Conservation (phyloP, 2,329 filamentous ascomycete genomes). For the Xylaria sp. region DNA sequence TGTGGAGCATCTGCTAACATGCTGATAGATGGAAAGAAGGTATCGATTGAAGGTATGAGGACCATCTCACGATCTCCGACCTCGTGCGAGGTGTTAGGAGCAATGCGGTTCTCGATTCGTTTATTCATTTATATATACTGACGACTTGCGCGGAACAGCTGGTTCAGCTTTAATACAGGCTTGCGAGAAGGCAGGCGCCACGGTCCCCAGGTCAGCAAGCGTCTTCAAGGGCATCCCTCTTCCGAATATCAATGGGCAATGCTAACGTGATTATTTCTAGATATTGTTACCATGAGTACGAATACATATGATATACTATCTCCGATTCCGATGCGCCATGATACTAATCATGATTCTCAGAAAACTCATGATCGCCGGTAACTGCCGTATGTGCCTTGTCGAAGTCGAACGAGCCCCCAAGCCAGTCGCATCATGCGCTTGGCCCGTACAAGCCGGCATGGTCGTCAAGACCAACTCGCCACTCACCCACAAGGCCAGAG, state of each 20-base stretch:
- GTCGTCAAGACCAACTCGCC: conserved; percentile 98
- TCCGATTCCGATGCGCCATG: conserved; percentile 8
- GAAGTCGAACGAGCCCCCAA: conserved; percentile 96
- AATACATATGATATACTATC: conserved; percentile 27
- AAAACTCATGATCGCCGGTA: conserved; percentile 98
- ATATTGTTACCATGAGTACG: conserved; percentile 98
- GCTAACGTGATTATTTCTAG: conserved; percentile 39
- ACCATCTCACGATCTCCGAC: conserved; percentile 3
- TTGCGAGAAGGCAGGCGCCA: conserved; percentile 93
- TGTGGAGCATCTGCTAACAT: conserved; percentile 21
- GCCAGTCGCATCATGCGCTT: conserved; percentile 95
- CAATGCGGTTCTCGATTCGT: neutral
- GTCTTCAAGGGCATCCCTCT: conserved; percentile 25
- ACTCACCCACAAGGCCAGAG: conserved; percentile 91
- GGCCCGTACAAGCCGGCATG: conserved; percentile 98
- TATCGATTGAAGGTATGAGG: conserved; percentile 84
- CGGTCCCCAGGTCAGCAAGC: conserved; percentile 67
- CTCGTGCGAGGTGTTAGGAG: neutral
- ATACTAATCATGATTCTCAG: conserved; percentile 48
- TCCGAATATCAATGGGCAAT: neutral
- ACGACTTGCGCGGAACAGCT: conserved; percentile 54
- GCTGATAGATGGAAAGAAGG: conserved; percentile 85
- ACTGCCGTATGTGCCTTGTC: conserved; percentile 99
- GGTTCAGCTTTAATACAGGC: conserved; percentile 97
- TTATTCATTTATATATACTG: neutral